Evolutionary conservation across 164 flowering plant genomes (phyloP).

Genomic region (Magnolia officinalis): DNA sequence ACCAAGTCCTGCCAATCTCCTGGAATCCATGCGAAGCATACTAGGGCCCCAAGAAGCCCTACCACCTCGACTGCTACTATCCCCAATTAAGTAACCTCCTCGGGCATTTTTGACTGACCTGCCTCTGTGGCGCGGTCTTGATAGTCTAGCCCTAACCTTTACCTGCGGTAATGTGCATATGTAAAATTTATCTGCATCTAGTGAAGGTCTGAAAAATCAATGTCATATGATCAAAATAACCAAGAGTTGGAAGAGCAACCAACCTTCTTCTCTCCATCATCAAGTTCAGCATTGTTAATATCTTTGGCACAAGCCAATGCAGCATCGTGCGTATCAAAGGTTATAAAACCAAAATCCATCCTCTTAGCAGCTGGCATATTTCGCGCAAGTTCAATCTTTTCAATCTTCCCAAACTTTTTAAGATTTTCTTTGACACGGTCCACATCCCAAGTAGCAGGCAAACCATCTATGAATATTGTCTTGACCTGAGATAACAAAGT

Average conservation of each 20-base stretch:
- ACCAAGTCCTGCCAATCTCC: slow-evolving; percentile 33
- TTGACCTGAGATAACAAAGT: slow-evolving; percentile 55
- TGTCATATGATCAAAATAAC: neutral
- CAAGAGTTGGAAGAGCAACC: neutral
- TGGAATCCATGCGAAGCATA: slow-evolving; percentile 31
- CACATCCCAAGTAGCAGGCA: slow-evolving; percentile 94
- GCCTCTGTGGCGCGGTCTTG: slow-evolving; percentile 84
- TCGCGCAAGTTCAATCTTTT: slow-evolving; percentile 89
- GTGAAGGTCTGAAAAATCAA: neutral
- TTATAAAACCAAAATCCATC: slow-evolving; percentile 90
- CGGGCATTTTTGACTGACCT: slow-evolving; percentile 41
- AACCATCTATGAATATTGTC: slow-evolving; percentile 84
- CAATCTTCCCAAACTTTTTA: slow-evolving; percentile 70
- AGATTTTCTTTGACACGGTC: slow-evolving; percentile 65
- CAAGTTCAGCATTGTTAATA: slow-evolving; percentile 81
- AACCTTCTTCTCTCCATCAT: slow-evolving; percentile 86
- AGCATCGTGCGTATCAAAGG: slow-evolving; percentile 81
- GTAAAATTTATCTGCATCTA: too few species aligned
- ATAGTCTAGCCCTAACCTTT: slow-evolving; percentile 88
- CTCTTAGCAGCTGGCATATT: slow-evolving; percentile 95
- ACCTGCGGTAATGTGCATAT: slow-evolving; percentile 38
- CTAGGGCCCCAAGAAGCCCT: slow-evolving; percentile 59
- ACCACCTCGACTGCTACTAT: slow-evolving; percentile 28
- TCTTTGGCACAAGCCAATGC: slow-evolving; percentile 88
- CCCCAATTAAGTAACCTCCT: slow-evolving; percentile 42